Evolutionary conservation across 768 basidiomycete species (phyloP), one percentile per base, ranked within the genome.

Genomic region (Crepidotus variabilis): DNA sequence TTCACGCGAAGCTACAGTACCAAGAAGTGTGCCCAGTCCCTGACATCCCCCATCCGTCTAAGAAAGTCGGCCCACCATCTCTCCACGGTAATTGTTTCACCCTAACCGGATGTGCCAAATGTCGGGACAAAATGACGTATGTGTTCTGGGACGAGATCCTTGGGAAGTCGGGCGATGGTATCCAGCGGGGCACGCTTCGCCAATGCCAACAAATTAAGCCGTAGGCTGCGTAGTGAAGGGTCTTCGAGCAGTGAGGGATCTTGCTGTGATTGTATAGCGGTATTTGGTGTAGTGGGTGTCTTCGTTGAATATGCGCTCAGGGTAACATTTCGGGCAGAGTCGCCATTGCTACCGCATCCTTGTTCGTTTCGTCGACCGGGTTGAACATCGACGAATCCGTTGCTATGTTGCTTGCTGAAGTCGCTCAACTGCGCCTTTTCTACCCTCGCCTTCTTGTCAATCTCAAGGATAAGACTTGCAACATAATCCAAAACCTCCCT

Each of bases 181-280:
- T 89, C 86, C 58, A 90, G 65, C 1, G 90, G 90, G 9, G 88
- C 88, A 6, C 88, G 80, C 65, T 90, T 90, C 55, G 87, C 86
- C 33, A 92, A 75, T 1, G 89, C 88, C 23, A 92, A 77, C 24
- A 92, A 73, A 65, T 90, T 91, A 60, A 92, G 73, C 36, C 90
- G 79, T 50, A 91, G 72, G 52, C 84, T 79, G 53, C 80, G 78
- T 63, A 85, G 49, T 16, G 73, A 61, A 2, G 79, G 74, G 54
- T 86, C 81, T 65, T 87, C 86, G 18, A 34, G 55, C 10, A 43
- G 32, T 14, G 54, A 52, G 23, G 56, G 54, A 28, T 50, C 54
- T 22, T 57, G 28, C 2, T 57, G 46, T 13, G 11, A 7, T 28
- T 56, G 39, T 11, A 20, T 14, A 22, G 53, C 13, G 14, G 59